Conservation (phyloP, 2,329 filamentous ascomycete genomes). For the Sporothrix dimorphospora region DNA sequence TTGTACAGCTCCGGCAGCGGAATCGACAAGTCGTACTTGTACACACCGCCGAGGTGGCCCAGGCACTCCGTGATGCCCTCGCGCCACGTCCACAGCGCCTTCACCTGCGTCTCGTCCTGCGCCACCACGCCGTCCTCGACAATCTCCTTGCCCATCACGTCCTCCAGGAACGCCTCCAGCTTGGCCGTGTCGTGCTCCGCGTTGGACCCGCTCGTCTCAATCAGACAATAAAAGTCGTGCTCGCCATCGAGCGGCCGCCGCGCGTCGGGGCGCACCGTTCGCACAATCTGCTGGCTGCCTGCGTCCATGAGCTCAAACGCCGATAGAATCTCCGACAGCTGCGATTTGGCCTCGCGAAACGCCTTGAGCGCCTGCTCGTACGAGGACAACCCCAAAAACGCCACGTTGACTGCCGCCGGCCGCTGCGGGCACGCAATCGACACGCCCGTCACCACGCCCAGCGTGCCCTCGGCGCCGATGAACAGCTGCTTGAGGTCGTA, state of each 20-base stretch:
- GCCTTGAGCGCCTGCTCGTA: constrained; percentile 87
- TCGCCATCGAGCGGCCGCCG: constrained; percentile 80
- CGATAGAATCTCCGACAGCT: constrained; percentile 92
- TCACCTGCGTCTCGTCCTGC: constrained; percentile 88
- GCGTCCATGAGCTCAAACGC: constrained; percentile 98
- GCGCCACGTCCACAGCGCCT: constrained; percentile 85
- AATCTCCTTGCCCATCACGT: constrained; percentile 83
- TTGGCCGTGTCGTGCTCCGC: constrained; percentile 92
- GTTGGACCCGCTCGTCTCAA: constrained; percentile 96
- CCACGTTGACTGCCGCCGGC: constrained; percentile 87
- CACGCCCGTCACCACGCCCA: constrained; percentile 89
- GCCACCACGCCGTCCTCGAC: constrained; percentile 89
- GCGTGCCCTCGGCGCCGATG: constrained; percentile 92
- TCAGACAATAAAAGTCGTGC: constrained; percentile 92
- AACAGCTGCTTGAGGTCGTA: constrained; percentile 98
- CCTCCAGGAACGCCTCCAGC: constrained; percentile 84
- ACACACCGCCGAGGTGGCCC: constrained; percentile 89
- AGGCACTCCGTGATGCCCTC: constrained; percentile 90
- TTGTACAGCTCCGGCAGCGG: constrained; percentile 84
- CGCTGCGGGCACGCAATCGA: constrained; percentile 88
- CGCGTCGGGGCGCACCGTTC: constrained; percentile 69
- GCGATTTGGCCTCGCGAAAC: constrained; percentile 84
- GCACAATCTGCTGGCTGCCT: constrained; percentile 76
- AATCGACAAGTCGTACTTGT: constrained; percentile 98
- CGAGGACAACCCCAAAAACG: constrained; percentile 87